Conservation (phyloP, 495 filamentous ascomycete species). For the Letharia lupina region DNA sequence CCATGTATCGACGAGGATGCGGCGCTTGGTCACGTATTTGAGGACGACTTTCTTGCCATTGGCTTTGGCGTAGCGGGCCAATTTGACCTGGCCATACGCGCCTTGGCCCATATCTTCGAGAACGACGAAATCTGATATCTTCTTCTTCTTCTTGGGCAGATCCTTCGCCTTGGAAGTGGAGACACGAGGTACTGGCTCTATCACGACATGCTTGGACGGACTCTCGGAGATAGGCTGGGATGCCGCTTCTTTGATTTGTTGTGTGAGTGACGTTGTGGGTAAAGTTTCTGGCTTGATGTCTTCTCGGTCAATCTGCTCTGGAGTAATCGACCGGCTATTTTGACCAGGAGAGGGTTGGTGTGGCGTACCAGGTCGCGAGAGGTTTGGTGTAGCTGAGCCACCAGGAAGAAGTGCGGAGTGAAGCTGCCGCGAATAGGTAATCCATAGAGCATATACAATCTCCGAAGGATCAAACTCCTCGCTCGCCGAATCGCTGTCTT, state of each 20-base stretch:
- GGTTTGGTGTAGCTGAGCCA: conserved; percentile 48
- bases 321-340: conserved; percentile 40
- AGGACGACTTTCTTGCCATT: conserved; percentile 76
- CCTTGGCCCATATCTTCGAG: conserved; percentile 98
- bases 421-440: conserved; percentile 89
- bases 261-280: conserved; percentile 54
- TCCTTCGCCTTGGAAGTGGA: conserved; percentile 30
- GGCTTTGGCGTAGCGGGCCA: conserved; percentile 78
- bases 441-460: conserved; percentile 90
- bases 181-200: conserved; percentile 24
- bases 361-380: conserved; percentile 56
- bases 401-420: conserved; percentile 57
- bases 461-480: conserved; percentile 51
- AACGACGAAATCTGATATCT: conserved; percentile 82
- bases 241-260: conserved; percentile 67
- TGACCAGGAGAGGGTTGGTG: conserved; percentile 76
- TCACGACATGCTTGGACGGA: conserved; percentile 37
- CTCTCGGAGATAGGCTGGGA: conserved; percentile 43
- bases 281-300: conserved; percentile 45
- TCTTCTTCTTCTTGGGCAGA: conserved; percentile 53
- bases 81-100: conserved; percentile 94
- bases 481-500: conserved; percentile 34
- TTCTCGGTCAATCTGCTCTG: conserved; percentile 19
- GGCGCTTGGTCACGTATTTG: conserved; percentile 95
- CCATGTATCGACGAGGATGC: conserved; percentile 98